Evolutionary conservation across 768 basidiomycete genomes (phyloP).

Genomic region (Leccinum boreale): DNA sequence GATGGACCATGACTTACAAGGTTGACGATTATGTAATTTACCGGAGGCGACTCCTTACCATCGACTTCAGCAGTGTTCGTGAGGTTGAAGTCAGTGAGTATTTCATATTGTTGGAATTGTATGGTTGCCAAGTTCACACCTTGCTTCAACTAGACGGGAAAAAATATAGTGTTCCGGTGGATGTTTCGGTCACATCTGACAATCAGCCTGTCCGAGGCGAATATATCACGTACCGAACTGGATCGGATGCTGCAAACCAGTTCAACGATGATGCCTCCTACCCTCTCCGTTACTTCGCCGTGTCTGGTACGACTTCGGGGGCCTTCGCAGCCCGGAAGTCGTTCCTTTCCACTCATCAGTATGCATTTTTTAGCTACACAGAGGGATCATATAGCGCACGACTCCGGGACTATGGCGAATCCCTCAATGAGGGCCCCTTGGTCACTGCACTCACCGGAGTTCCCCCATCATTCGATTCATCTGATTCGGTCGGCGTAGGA

Average conservation of each 20-base stretch:
- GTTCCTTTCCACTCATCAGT: constrained; percentile 1
- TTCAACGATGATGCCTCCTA: neutral
- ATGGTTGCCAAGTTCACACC: neutral
- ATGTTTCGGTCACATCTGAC: constrained; percentile 2
- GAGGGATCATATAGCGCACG: neutral
- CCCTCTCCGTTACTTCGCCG: constrained; percentile 4
- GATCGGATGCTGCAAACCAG: neutral
- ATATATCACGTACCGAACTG: neutral
- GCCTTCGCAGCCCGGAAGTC: constrained; percentile 1
- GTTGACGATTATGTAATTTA: neutral
- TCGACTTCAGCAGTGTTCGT: neutral
- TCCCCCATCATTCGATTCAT: neutral
- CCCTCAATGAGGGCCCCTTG: neutral
- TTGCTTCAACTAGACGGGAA: neutral
- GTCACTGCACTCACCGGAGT: neutral
- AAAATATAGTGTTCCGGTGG: neutral
- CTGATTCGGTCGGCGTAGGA: neutral
- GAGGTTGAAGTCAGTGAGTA: neutral
- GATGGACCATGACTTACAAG: neutral
- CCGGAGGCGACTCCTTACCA: neutral
- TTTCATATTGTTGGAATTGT: neutral
- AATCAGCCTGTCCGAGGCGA: constrained; percentile 1
- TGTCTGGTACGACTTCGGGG: constrained; percentile 1
- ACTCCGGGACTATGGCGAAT: neutral
- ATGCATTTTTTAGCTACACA: constrained; percentile 4